A percentile compares a stretch with the other conserved stretches of the same genome.
Conservation (phyloP, 176 grass and related monocot genomes). For the Dactylis glomerata region DNA sequence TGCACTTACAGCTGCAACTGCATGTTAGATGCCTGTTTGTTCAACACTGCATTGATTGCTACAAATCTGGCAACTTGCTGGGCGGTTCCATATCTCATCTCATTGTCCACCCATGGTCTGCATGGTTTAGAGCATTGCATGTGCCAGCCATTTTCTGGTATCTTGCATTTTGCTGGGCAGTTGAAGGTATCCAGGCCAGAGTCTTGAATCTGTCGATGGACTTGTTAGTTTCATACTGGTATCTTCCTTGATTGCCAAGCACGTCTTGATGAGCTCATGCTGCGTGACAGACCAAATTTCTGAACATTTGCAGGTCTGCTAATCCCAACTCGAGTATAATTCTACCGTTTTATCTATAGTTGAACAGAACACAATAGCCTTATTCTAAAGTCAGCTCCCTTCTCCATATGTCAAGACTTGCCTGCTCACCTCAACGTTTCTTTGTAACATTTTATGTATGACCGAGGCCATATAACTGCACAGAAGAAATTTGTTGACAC, state of each 20-base stretch:
- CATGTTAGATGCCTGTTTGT: slow-evolving; percentile 1
- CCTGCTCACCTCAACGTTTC: not conserved
- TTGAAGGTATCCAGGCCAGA: not conserved
- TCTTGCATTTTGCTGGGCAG: not conserved
- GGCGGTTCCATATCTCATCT: slow-evolving; percentile 4
- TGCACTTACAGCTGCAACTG: slow-evolving; percentile 23
- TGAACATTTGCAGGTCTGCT: not conserved
- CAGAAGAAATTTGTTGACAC: not conserved
- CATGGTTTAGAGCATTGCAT: slow-evolving; percentile 15
- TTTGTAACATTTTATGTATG: not conserved
- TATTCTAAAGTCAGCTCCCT: not conserved
- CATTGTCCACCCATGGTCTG: not conserved
- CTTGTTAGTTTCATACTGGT: not conserved
- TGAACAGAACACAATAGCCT: not conserved
- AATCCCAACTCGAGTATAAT: not conserved
- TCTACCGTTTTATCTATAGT: not conserved
- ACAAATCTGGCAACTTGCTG: not conserved
- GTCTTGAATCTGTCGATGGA: not conserved
- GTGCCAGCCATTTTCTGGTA: not conserved
- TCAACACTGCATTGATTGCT: slow-evolving; percentile 23
- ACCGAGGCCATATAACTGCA: not conserved
- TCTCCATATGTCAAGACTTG: not conserved
- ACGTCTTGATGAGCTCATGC: not conserved
- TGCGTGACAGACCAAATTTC: not conserved
- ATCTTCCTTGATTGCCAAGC: too few species aligned